Evolutionary conservation across 2,329 filamentous ascomycete species (phyloP), one percentile per base, ranked within the genome.

Genomic region (Hymenotorrendiella dingleyae): DNA sequence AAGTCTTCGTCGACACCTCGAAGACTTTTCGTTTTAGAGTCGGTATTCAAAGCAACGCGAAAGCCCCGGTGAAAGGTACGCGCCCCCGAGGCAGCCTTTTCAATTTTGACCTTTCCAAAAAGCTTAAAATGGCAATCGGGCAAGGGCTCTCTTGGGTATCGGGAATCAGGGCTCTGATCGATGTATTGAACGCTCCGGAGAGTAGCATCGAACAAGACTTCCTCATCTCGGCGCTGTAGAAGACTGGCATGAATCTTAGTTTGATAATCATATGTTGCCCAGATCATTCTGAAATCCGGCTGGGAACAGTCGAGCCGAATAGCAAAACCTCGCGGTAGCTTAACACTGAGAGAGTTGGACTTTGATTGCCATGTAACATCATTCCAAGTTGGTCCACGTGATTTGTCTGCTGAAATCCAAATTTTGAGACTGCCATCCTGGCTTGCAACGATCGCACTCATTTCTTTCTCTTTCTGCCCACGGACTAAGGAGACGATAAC

Each of bases 251-350:
- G 83, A 2, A 91, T 78, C 55, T 85, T 87, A 51, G 75, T 76
- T 20, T 84, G 86, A 60, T 94, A 91, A 46, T 94, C 87, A 52
- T 89, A 87, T 63, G 94, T 87, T 54, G 80, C 84, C 78, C 83
- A 90, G 9, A 94, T 65, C 49, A 77, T 80, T 48, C 82, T 78
- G 66, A 85, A 94, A 58, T 94, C 87, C n/a, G 76, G 69, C 54
- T 89, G 84, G 11, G 72, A 73, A 58, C 89, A 81, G 49, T 84
- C 79, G 14, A 93, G 67, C 16, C 76, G 76, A 30, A 94, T 66
- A 45, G 82, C 68, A 57, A 93, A 91, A 1, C 86, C 86, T 51
- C 86, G 79, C 1, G 86, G 84, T 14, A 95, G 66, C 47, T 76
- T 77, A 27, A 94, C 63, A 16, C 81, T 77, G 43, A 95, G 71